Evolutionary conservation across 1,284 basidiomycete species (phyloP).

Genomic region (Malassezia slooffiae): DNA sequence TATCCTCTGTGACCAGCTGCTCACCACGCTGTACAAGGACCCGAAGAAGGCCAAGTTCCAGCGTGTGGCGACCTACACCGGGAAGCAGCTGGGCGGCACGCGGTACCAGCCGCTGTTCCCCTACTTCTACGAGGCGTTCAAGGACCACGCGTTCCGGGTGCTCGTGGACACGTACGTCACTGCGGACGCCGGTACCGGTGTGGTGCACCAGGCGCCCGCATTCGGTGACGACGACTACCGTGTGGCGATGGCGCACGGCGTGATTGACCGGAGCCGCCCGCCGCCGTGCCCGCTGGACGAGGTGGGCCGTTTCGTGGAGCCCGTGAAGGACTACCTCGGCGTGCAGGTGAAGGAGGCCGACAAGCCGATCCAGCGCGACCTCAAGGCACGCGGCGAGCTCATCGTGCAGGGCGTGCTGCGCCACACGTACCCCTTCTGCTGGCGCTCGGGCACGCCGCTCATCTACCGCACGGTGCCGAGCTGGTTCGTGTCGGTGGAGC

Average conservation of each 20-base stretch:
- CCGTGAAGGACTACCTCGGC: conserved; percentile 84
- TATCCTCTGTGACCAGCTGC: conserved; percentile 79
- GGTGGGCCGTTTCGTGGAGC: conserved; percentile 70
- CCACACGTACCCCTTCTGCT: conserved; percentile 94
- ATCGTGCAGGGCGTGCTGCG: conserved; percentile 75
- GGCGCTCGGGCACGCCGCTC: conserved; percentile 85
- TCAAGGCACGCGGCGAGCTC: conserved; percentile 77
- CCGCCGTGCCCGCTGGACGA: conserved; percentile 95
- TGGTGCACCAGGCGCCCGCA: conserved; percentile 95
- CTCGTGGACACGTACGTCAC: conserved; percentile 88
- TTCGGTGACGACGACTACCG: conserved; percentile 99
- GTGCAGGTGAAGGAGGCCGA: conserved; percentile 88
- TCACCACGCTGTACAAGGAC: conserved; percentile 88
- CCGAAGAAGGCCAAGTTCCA: conserved; percentile 95
- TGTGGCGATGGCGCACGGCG: conserved; percentile 70
- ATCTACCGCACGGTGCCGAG: conserved; percentile 91
- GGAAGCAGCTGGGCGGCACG: conserved; percentile 89
- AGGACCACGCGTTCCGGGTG: conserved; percentile 82
- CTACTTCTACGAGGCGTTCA: conserved; percentile 89
- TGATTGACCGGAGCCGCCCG: conserved; percentile 73
- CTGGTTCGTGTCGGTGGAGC: conserved; percentile 88
- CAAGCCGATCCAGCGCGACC: conserved; percentile 79
- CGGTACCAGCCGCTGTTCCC: conserved; percentile 90
- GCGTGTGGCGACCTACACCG: conserved; percentile 70
- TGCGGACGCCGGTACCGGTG: conserved; percentile 84